These are phyloP conservation scores for Hygrophorus russula DNA, from an alignment of 768 basidiomycete genomes.

Conservation along the genomic window DNA sequence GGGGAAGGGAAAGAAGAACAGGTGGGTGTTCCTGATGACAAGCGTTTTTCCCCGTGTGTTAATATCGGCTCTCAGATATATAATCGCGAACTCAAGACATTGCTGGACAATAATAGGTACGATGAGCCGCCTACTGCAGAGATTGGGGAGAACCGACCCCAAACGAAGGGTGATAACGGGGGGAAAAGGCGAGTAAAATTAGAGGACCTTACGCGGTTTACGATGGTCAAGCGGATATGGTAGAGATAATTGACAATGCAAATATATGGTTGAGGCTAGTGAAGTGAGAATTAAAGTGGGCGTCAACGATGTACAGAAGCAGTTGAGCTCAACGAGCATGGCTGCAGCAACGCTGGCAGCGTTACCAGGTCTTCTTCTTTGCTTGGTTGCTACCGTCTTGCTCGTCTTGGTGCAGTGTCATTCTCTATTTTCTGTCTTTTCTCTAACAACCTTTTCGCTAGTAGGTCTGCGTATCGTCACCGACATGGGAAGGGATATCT, in stretches of 20 bases:
- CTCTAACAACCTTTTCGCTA: slow-evolving; percentile 1
- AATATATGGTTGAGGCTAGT: no score
- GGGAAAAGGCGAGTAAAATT: slow-evolving; percentile 59
- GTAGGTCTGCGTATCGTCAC: slow-evolving; percentile 60
- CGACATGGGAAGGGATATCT: slow-evolving; percentile 62
- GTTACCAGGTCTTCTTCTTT: slow-evolving; percentile 58
- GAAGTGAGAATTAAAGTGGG: no score
- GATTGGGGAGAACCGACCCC: slow-evolving; percentile 49
- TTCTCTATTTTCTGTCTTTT: background rate
- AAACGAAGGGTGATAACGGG: slow-evolving; percentile 14
- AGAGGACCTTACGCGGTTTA: slow-evolving; percentile 87
- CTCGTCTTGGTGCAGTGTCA: slow-evolving; percentile 51
- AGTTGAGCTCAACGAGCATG: slow-evolving; percentile 19
- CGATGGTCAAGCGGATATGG: slow-evolving; percentile 92
- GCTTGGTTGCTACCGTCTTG: slow-evolving; percentile 58
- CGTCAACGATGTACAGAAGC: background rate
- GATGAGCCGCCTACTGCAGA: slow-evolving; percentile 58
- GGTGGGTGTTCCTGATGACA: slow-evolving; percentile 25
- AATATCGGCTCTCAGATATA: slow-evolving; percentile 41
- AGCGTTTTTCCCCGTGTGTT: background rate
- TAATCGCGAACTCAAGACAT: slow-evolving; percentile 66
- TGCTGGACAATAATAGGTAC: slow-evolving; percentile 60
- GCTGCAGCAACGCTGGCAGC: slow-evolving; percentile 51
- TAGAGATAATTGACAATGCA: slow-evolving; percentile 14
- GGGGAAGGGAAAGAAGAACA: slow-evolving; percentile 85